A percentile compares a stretch with the other conserved stretches of the same genome.
Conservation (phyloP, 202 grass and related monocot genomes). For the Schoenoplectus triqueter region DNA sequence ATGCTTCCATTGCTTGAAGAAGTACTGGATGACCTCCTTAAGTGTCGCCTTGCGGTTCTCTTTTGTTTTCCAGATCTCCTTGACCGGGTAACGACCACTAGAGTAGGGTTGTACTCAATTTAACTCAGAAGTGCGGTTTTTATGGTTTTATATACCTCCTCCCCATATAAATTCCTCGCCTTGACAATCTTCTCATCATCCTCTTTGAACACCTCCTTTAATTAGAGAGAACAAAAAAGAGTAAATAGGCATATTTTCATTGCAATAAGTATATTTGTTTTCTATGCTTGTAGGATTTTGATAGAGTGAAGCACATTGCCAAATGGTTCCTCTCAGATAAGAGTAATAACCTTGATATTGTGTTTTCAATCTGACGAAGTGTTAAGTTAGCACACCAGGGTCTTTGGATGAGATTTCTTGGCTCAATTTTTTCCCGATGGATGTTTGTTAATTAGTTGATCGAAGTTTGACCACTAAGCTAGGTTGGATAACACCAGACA, state of each 20-base stretch:
- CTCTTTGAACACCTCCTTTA: constrained; percentile 15
- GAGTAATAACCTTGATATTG: too few relatives aligned
- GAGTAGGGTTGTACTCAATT: constrained; percentile 28
- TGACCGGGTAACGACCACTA: constrained; percentile 48
- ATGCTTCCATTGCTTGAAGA: neutral
- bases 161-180: neutral
- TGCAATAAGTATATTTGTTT: too few relatives aligned
- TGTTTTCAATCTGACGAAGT: too few relatives aligned
- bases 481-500: neutral
- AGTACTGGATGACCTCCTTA: constrained; percentile 19
- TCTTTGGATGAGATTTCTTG: too few relatives aligned
- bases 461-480: neutral
- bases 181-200: constrained; percentile 15
- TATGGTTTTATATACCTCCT: constrained; percentile 5
- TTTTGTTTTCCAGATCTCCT: constrained; percentile 61
- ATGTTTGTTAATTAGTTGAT: too few relatives aligned
- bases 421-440: too few relatives aligned
- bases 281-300: too few relatives aligned
- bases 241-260: too few relatives aligned
- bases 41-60: constrained; percentile 51
- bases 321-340: too few relatives aligned
- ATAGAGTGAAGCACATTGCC: too few relatives aligned
- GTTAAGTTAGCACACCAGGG: too few relatives aligned
- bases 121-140: neutral
- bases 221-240: neutral